Percentiles rank a stretch among this genome's conserved stretches.
Conservation (phyloP, 1,284 basidiomycete genomes). For the Wallemia mellicola region DNA sequence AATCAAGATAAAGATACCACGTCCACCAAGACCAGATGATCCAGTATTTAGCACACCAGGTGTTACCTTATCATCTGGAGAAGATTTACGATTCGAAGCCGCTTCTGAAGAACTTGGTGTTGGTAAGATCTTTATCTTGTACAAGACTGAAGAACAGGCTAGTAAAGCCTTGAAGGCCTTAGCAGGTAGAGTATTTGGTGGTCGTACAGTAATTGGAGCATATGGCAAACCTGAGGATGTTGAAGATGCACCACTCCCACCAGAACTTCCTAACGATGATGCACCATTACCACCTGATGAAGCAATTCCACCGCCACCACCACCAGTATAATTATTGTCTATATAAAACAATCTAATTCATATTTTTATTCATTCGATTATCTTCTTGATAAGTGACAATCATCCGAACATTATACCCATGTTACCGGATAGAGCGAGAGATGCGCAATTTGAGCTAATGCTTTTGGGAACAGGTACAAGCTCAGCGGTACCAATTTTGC, state of each 20-base stretch:
- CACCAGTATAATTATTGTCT: not conserved
- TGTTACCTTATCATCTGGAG: conserved; percentile 32
- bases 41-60: conserved; percentile 37
- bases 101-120: conserved; percentile 66
- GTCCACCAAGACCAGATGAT: conserved; percentile 58
- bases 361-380: no score
- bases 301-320: not conserved
- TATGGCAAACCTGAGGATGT: conserved; percentile 7
- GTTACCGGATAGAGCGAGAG: not conserved
- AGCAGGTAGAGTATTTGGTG: conserved; percentile 71
- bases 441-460: conserved; percentile 9
- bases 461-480: conserved; percentile 18
- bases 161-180: conserved; percentile 43
- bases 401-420: not conserved
- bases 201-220: conserved; percentile 39
- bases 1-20: conserved; percentile 59
- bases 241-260: not conserved
- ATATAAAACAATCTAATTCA: no score
- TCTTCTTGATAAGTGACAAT: no score
- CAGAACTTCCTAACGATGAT: not conserved
- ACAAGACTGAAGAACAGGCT: conserved; percentile 29
- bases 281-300: not conserved
- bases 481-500: conserved; percentile 15
- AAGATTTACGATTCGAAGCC: conserved; percentile 16
- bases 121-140: conserved; percentile 77